Conservation (phyloP, 176 grass and related monocot species). For the Zizania latifolia region DNA sequence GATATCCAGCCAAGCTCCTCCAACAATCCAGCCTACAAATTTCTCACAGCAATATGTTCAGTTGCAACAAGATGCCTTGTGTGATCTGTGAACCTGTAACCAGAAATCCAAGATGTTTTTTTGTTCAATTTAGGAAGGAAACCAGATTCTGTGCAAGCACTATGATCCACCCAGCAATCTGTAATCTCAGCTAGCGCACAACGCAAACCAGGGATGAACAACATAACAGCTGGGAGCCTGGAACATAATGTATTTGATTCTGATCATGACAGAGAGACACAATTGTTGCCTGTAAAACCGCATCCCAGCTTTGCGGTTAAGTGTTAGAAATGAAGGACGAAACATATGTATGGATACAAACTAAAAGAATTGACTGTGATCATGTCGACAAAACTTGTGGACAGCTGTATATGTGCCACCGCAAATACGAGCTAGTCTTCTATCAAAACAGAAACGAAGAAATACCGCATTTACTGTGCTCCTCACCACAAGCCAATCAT, state of each 20-base stretch:
- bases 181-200: background rate
- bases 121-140: background rate
- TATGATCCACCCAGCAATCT: background rate
- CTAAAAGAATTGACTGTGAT: conserved; percentile 35
- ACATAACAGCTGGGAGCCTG: background rate
- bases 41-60: background rate
- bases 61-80: background rate
- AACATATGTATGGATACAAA: conserved; percentile 38
- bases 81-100: background rate
- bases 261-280: background rate
- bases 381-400: conserved; percentile 52
- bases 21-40: background rate
- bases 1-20: background rate
- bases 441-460: background rate
- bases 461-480: conserved; percentile 1
- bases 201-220: background rate
- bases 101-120: background rate
- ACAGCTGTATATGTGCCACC: conserved; percentile 15
- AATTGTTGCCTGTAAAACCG: conserved; percentile 18
- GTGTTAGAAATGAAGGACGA: background rate
- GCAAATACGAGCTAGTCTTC: conserved; percentile 11
- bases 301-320: conserved; percentile 27
- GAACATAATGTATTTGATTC: background rate
- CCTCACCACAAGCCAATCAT: conserved; percentile 91
- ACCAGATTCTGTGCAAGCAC: background rate